Evolutionary conservation across 2,329 filamentous ascomycete species (phyloP), one percentile per base, ranked within the genome.

Genomic region (Aspergillus sp.): DNA sequence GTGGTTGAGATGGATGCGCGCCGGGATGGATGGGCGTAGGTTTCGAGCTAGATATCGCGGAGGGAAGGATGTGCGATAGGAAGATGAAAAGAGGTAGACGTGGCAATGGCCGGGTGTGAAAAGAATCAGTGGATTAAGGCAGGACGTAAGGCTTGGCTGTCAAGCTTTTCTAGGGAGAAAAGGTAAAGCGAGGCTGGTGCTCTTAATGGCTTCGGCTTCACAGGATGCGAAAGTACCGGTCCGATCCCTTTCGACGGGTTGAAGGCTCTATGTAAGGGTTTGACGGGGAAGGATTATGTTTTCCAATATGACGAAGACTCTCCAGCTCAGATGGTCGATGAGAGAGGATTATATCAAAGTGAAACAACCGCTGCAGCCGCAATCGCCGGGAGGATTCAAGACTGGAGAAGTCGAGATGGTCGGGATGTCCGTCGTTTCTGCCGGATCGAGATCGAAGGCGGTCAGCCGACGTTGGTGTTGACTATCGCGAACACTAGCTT

Each of bases 391-490:
- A 29, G 14, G n/a, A 22, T 52, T 10, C 36, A 45, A 49, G n/a
- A 31, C 32, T 46, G 16, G 22, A 22, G 16, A 18, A 9, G 36
- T 49, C 36, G 55, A 47, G 39, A 20, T 47, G 26, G 32, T 53
- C 52, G 49, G 51, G 51, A 56, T 58, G 39, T 46, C 55, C 49
- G 58, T 49, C 42, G 50, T 52, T 72, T 73, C 70, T 71, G 70
- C 70, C 70, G 59, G 52, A 32, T 62, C 49, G 61, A 66, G 67
- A 64, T 61, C 45, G 58, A 65, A 64, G 69, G 71, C 71, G 70
- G 71, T 72, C 60, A 62, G 53, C 36, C 36, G n/a, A 22, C 12
- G 5, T 26, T 18, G 18, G 18, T 29, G 18, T n/a, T 42, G 10
- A 10, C 26, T 49, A 7, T 16, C 51, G 12, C 24, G 14, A 55